Base-by-base conservation (phyloP, 768 basidiomycete species). In the Cystobasidium ongulense region DNA sequence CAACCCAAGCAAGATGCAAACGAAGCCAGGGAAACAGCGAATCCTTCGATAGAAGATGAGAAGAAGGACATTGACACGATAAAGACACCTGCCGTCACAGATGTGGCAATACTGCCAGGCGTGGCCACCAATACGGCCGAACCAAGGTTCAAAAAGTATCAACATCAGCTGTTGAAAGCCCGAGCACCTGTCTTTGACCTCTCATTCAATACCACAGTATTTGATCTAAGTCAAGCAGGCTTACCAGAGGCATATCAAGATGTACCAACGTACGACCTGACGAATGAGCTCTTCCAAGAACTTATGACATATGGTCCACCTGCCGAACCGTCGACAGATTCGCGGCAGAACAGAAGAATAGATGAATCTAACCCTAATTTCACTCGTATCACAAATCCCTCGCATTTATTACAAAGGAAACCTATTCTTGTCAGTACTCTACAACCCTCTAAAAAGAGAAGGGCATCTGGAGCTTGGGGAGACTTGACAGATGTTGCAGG, bases 361-460 rank as follows among this genome's bases (percentile, higher is more conserved):
- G 95, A 98, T 77, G 92, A 93, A 64, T 86, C 82, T 7, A 78
- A 88, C 8, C 86, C 87, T 0, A 76, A 73, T 18, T 87, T 87
- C 72, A 87, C 88, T 35, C 91, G 89, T 75, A 82, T 97, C 31
- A 86, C 87, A 29, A 89, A 91, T 31, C 85, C 87, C 54, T 88
- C 88, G 29, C 84, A 85, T 72, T 88, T 95, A 80, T 90, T 96
- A 88, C 84, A 87, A 68, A 83, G 84, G 39, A 90, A 89, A 79
- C 91, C 92, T 1, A 89, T 92, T 1, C 85, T 99, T 31, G 84
- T 97, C 38, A 88, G 91, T 11, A 86, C 92, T 57, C 82, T 98
- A 39, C 85, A 91, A 76, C 96, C 95, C 5, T 86, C 89, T 4
- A 88, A 85, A 78, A 88, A 88, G 75, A 88, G 87, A 84, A 82